phyloP scores from a whole-genome alignment of 2,329 filamentous ascomycete species.

The Ceratocystis smalleyi region DNA sequence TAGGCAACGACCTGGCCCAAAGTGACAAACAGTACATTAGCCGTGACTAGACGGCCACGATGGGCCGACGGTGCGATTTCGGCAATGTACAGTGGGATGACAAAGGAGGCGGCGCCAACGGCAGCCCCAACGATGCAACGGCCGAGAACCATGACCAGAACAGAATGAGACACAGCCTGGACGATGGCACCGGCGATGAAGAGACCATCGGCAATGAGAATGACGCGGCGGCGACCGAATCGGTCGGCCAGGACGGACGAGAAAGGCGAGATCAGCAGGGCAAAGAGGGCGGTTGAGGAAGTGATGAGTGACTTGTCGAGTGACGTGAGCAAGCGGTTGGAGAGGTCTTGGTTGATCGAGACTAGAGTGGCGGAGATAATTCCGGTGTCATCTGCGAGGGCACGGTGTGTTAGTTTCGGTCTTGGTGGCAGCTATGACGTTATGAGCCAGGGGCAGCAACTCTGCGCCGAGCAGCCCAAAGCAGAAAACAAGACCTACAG shows the following conservation, averaged over 20 bases:
- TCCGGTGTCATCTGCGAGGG: constrained; percentile 43
- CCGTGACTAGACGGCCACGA: constrained; percentile 65
- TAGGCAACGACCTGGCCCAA: constrained; percentile 82
- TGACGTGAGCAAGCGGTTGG: constrained; percentile 39
- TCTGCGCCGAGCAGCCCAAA: neutral
- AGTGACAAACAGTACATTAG: constrained; percentile 71
- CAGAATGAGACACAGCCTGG: constrained; percentile 44
- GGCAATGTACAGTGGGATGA: constrained; percentile 75
- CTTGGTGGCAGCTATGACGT: neutral
- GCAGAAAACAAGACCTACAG: constrained; percentile 31
- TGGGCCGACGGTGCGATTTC: constrained; percentile 66
- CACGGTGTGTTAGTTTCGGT: neutral
- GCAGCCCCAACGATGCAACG: constrained; percentile 55
- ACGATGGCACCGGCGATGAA: constrained; percentile 52
- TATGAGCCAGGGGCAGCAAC: neutral
- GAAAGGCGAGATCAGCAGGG: constrained; percentile 47
- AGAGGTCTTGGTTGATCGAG: constrained; percentile 45
- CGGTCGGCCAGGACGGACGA: constrained; percentile 48
- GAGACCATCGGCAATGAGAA: constrained; percentile 48
- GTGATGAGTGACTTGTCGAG: constrained; percentile 57
- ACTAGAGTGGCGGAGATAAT: constrained; percentile 55
- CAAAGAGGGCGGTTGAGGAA: constrained; percentile 51
- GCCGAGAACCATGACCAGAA: constrained; percentile 50
- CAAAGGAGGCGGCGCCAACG: constrained; percentile 63
- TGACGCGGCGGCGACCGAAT: constrained; percentile 45